Evolutionary conservation across 2,329 filamentous ascomycete species (phyloP), one percentile per base, ranked within the genome.

Genomic region (Lecanicillium sp.): DNA sequence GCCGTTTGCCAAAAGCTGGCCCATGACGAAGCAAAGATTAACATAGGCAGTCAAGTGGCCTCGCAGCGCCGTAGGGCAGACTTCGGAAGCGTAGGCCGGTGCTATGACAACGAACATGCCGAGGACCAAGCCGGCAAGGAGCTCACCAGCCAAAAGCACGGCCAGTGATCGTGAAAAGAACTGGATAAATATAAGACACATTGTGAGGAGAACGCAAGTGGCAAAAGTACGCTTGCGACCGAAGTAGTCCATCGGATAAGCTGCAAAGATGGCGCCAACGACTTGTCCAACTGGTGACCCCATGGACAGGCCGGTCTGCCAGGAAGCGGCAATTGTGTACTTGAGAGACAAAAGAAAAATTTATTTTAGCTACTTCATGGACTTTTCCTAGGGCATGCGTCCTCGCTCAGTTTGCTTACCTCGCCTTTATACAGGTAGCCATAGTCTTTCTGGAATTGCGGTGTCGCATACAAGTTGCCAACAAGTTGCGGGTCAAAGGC

Each of bases 401-500:
- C 22, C 7, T 29, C 11, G 12, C 8, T 13, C 13, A 3, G 13
- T 13, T 8, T 19, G 43, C 57, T 33, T 47, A 51, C 47, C 15
- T 56, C 56, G 15, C 64, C 63, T 12, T 69, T 46, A 39, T 65
- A 73, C 4, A 59, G 42, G 43, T 75, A 70, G 3, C 75, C 75
- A 49, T 77, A 78, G 45, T 76, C 67, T 15, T 55, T 51, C 44
- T 71, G 67, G 49, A 79, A 80, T n/a, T 70, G 67, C 0, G 73
- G 72, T 35, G 70, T 72, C 3, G 73, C 69, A 48, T 75, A 80
- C 38, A 83, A 64, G 43, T 78, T 77, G 17, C 75, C 75, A 14
- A 81, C 65, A 9, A 83, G 66, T 51, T 82, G 77, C 0, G 75
- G 73, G 51, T 82, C 78, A 49, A 81, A 83, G 4, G 75, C 75